Percentiles rank a stretch among this genome's conserved stretches.
Conservation (phyloP, 2,329 filamentous ascomycete species). For the Magnaporthiopsis rhizophila region DNA sequence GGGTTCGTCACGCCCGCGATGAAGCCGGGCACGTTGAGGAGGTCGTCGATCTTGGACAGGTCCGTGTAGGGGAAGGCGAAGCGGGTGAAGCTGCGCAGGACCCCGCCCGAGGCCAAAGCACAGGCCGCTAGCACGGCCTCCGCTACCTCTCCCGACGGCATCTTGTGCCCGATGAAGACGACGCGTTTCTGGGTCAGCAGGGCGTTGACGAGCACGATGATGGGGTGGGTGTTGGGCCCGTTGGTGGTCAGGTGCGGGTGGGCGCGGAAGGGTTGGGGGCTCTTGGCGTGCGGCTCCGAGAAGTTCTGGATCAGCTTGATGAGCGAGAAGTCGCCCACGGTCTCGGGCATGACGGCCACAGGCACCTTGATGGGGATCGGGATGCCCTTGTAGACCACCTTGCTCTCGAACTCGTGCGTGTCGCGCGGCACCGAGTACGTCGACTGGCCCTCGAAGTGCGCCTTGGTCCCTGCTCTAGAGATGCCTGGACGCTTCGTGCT, state of each 20-base stretch:
- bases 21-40: slow-evolving; percentile 92
- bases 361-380: slow-evolving; percentile 96
- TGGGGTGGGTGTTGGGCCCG: slow-evolving; percentile 81
- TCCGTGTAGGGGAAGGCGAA: slow-evolving; percentile 98
- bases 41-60: slow-evolving; percentile 92
- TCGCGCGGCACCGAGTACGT: slow-evolving; percentile 77
- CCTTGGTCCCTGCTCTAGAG: slow-evolving; percentile 54
- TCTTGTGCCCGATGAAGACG: slow-evolving; percentile 91
- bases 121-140: slow-evolving; percentile 98
- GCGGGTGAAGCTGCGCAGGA: slow-evolving; percentile 88
- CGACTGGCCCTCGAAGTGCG: slow-evolving; percentile 51
- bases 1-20: slow-evolving; percentile 97
- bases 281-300: slow-evolving; percentile 70
- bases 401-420: slow-evolving; percentile 95
- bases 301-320: slow-evolving; percentile 97
- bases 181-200: slow-evolving; percentile 93
- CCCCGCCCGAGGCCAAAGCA: slow-evolving; percentile 81
- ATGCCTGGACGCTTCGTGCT: slow-evolving; percentile 40
- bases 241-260: slow-evolving; percentile 93
- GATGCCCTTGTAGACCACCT: slow-evolving; percentile 91
- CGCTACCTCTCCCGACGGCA: slow-evolving; percentile 90
- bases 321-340: slow-evolving; percentile 93
- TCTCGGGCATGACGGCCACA: slow-evolving; percentile 87
- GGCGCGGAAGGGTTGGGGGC: slow-evolving; percentile 73
- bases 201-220: slow-evolving; percentile 90